A percentile compares a stretch with the other conserved stretches of the same genome.
Conservation (phyloP, 106 monocot species). For the Dactylorhiza incarnata region DNA sequence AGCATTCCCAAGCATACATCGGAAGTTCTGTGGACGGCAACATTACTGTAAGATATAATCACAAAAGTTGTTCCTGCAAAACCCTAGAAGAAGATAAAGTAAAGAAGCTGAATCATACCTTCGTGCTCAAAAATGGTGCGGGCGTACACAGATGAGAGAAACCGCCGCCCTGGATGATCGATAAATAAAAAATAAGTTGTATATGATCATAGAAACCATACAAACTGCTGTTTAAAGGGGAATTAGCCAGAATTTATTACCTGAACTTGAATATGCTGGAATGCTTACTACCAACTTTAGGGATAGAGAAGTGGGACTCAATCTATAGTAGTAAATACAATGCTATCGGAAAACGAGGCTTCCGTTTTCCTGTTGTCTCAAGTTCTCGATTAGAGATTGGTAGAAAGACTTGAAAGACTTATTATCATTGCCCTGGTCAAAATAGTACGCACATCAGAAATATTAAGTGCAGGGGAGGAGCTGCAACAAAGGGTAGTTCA, state of each 20-base stretch:
- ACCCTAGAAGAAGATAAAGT: background rate
- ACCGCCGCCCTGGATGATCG: background rate
- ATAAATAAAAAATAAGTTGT: background rate
- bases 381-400: constrained; percentile 71
- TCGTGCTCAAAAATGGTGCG: background rate
- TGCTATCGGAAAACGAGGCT: constrained; percentile 92
- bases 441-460: background rate
- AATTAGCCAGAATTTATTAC: background rate
- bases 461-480: background rate
- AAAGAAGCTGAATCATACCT: background rate
- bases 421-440: constrained; percentile 55
- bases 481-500: background rate
- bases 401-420: constrained; percentile 75
- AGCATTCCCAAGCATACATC: too few relatives aligned
- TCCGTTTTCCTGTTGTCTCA: constrained; percentile 92
- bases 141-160: background rate
- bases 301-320: background rate
- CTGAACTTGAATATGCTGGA: background rate
- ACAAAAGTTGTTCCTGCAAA: background rate
- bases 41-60: background rate
- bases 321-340: background rate
- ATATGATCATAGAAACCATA: background rate
- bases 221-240: background rate
- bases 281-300: background rate
- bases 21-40: too few relatives aligned